These are phyloP conservation scores for Fusarium buharicum DNA, from an alignment of 2,329 filamentous ascomycete genomes.

Conservation along the genomic window DNA sequence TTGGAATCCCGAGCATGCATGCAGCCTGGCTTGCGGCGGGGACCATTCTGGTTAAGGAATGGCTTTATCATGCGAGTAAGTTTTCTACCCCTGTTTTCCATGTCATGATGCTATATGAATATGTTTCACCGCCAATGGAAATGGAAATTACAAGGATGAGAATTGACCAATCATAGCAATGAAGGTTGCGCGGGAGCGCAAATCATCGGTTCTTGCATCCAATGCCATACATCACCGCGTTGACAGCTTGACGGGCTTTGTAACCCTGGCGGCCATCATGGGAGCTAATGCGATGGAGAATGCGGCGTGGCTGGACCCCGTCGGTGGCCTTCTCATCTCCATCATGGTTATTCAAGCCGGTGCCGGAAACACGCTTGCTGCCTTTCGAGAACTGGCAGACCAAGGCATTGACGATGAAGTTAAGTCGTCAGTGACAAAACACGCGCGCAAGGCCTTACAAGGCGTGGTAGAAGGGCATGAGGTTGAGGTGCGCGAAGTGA, in stretches of 20 bases:
- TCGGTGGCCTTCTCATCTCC: slow-evolving; percentile 92
- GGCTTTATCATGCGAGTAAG: slow-evolving; percentile 95
- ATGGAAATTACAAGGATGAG: slow-evolving; percentile 1
- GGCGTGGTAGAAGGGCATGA: slow-evolving; percentile 64
- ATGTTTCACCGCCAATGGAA: neutral
- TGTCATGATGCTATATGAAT: neutral
- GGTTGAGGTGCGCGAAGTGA: slow-evolving; percentile 79
- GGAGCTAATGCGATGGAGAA: slow-evolving; percentile 87
- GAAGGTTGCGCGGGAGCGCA: slow-evolving; percentile 93
- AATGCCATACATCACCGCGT: slow-evolving; percentile 97
- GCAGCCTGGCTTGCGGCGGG: slow-evolving; percentile 94
- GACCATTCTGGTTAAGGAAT: slow-evolving; percentile 93
- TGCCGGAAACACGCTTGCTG: slow-evolving; percentile 82
- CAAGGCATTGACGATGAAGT: slow-evolving; percentile 87
- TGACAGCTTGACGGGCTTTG: slow-evolving; percentile 93
- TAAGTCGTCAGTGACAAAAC: slow-evolving; percentile 74
- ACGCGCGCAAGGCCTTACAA: slow-evolving; percentile 68
- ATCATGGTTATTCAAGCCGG: slow-evolving; percentile 93
- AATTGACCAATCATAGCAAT: slow-evolving; percentile 70
- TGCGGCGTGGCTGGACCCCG: slow-evolving; percentile 92
- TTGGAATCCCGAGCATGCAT: slow-evolving; percentile 81
- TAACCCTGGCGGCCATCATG: slow-evolving; percentile 87
- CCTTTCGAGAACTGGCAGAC: slow-evolving; percentile 91
- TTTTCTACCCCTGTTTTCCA: slow-evolving; percentile 41
- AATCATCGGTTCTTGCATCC: slow-evolving; percentile 93